Conservation (phyloP, 208 protist genomes). For the Trypanosoma mega region DNA sequence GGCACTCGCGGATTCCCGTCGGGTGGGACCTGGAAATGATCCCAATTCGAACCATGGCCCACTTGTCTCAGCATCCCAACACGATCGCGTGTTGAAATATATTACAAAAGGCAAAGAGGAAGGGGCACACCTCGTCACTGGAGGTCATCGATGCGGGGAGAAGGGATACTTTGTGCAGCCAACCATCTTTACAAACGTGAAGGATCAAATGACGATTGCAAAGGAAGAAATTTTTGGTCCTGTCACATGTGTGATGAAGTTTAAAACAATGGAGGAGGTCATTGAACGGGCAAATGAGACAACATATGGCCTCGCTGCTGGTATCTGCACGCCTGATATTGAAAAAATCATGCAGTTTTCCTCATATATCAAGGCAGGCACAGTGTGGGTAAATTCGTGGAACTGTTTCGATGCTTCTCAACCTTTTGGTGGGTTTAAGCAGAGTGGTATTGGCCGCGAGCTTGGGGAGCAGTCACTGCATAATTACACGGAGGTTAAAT, state of each 20-base stretch:
- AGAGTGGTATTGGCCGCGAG: slow-evolving; percentile 84
- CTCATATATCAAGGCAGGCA: slow-evolving; percentile 69
- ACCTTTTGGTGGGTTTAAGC: slow-evolving; percentile 90
- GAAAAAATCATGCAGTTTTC: slow-evolving; percentile 61
- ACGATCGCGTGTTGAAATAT: slow-evolving; percentile 70
- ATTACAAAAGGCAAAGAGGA: slow-evolving; percentile 77
- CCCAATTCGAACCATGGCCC: slow-evolving; percentile 54
- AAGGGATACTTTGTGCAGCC: slow-evolving; percentile 86
- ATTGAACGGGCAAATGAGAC: slow-evolving; percentile 76
- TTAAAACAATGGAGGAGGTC: slow-evolving; percentile 76
- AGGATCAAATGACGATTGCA: slow-evolving; percentile 72
- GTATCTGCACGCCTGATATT: slow-evolving; percentile 72
- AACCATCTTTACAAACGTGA: slow-evolving; percentile 79
- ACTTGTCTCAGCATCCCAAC: slow-evolving; percentile 68
- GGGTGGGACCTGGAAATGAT: slow-evolving; percentile 61
- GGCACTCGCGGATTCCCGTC: slow-evolving; percentile 41
- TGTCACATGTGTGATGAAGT: slow-evolving; percentile 84
- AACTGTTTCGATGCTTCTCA: slow-evolving; percentile 67
- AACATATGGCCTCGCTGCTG: slow-evolving; percentile 84
- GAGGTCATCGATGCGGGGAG: slow-evolving; percentile 42
- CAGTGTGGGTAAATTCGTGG: slow-evolving; percentile 89
- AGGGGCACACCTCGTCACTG: slow-evolving; percentile 64
- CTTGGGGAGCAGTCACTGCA: slow-evolving; percentile 64
- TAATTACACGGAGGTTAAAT: slow-evolving; percentile 76
- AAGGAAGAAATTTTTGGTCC: slow-evolving; percentile 92